Evolutionary conservation across 371 early-diverging fungal genomes (phyloP).

Genomic region (Neoconidiobolus thromboides): DNA sequence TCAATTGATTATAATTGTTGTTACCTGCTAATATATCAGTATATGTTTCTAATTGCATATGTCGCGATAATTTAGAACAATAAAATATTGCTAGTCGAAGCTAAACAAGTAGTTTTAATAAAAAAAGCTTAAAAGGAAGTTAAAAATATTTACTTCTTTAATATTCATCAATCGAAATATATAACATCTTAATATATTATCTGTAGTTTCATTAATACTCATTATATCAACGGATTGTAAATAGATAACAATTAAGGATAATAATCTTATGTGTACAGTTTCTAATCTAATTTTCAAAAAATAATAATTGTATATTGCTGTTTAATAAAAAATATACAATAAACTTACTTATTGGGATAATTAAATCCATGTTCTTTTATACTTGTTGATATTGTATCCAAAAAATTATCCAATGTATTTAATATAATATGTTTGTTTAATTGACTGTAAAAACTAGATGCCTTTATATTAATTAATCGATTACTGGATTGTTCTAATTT

Average conservation of each 20-base stretch:
- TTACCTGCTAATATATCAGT: background rate
- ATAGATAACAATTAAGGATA: background rate
- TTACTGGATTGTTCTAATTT: background rate
- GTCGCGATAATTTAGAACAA: background rate
- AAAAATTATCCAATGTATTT: background rate
- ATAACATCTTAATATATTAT: background rate
- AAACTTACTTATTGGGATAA: background rate
- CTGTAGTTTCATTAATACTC: background rate
- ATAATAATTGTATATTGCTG: too few species aligned
- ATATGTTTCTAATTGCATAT: background rate
- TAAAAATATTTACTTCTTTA: background rate
- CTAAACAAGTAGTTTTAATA: background rate
- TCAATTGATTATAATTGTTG: background rate
- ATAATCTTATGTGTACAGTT: background rate
- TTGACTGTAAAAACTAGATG: background rate
- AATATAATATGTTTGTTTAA: background rate
- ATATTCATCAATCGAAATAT: background rate
- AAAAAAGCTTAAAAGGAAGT: background rate
- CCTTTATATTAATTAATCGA: background rate
- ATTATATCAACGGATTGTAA: background rate
- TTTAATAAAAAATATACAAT: too few species aligned
- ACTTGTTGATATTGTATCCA: background rate
- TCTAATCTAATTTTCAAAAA: too few species aligned
- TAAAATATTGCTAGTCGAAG: background rate
- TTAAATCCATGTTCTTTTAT: background rate